Evolutionary conservation across 2,329 filamentous ascomycete species (phyloP), one percentile per base, ranked within the genome.

Genomic region (Alternaria sp.): DNA sequence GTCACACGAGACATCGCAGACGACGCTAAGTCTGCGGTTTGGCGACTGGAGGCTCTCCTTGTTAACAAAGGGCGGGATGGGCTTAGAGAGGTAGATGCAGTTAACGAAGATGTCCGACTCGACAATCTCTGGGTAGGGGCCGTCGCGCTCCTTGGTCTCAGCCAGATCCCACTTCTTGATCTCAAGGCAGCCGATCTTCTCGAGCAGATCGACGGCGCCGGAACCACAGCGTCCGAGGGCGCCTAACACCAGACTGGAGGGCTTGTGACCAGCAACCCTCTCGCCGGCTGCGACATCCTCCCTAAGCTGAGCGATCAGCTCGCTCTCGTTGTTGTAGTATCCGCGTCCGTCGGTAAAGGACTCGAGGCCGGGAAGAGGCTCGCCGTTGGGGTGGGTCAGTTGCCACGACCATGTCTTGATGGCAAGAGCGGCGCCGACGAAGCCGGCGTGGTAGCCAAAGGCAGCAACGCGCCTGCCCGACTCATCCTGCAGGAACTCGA

Each of bases 21-120:
- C 86, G 42, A 96, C 91, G 54, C 86, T 87, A 53, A 97, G 85
- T 72, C 88, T 90, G 75, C 94, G 89, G 69, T 84, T 84, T 3
- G 89, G 82, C 39, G 83, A 80, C 64, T 88, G 83, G 54, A 97
- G 86, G 51, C 85, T 88, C 67, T 91, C 85, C 60, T 83, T 74
- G 78, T 91, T 88, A 73, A 96, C 85, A 75, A 97, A 97, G 33
- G 90, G 90, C 26, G 91, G 90, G 67, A 95, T 93, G 75, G 89
- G 86, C 68, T 87, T 82, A 61, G 84, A 87, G 40, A 97, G 87
- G 80, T 97, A 97, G 77, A 97, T 94, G 71, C 76, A 74, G 70
- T 78, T 78, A 58, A 78, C 72, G 66, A 82, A 84, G 63, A 84
- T 78, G 69, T 82, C 79, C 4, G 74, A 85, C 78, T 92, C 85